Evolutionary conservation across 2,329 filamentous ascomycete species (phyloP), one percentile per base, ranked within the genome.

Genomic region (Ophiostoma australiae): DNA sequence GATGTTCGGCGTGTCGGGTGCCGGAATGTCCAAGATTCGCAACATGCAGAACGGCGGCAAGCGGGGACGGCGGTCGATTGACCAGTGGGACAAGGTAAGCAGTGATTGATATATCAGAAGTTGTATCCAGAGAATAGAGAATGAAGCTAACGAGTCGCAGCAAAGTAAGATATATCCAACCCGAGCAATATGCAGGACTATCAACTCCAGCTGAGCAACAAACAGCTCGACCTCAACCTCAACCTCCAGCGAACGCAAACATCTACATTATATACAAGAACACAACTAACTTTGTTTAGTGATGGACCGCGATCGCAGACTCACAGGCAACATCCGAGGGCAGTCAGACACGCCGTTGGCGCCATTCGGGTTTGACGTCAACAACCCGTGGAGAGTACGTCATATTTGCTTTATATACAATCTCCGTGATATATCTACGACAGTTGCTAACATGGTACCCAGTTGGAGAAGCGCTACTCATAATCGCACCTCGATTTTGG

Each of bases 1-100:
- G 87, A 89, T 89, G 87, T 90, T 89, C 74, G 86, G 86, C 73
- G 80, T 84, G 72, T 84, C 86, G 67, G 87, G 87, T 73, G 84
- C 84, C 68, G 87, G 87, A 35, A 76, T 90, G 74, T 84, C 84
- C 55, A 84, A 84, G 74, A 80, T 89, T 75, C 85, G 83, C 77
- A 83, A 84, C 75, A 83, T 82, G 80, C 82, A 85, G 75, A 89
- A 88, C 78, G 87, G 87, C 73, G 84, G 86, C 76, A 89, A 88
- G 81, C 82, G 85, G 76, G 82, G 83, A 70, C 85, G 87, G 74
- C 87, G 86, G 77, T 86, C 85, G 8, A 73, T 89, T 71, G 87
- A 89, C 76, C 83, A 86, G 76, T 90, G 87, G 87, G 87, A 89
- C 75, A 85, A 79, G 80, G 87, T 89, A 79, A 74, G 83, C 69